Conservation (phyloP, 2,329 filamentous ascomycete species). For the Phyllosticta citriasiana region DNA sequence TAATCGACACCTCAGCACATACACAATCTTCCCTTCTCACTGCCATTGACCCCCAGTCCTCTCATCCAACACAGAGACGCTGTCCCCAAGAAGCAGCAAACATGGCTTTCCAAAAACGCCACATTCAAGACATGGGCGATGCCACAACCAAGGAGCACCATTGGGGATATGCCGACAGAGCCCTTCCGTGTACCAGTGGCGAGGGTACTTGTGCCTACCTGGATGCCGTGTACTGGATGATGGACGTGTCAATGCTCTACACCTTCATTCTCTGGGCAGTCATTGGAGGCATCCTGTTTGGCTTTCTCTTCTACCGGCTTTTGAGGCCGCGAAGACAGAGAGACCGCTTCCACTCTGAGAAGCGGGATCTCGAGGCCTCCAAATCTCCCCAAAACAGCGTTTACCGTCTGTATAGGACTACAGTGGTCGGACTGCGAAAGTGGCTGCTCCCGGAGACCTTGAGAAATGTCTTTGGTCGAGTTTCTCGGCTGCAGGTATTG, state of each 20-base stretch:
- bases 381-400: constrained; percentile 14
- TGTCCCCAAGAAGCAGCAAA: neutral
- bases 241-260: constrained; percentile 47
- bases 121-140: constrained; percentile 38
- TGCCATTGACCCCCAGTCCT: neutral
- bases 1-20: neutral
- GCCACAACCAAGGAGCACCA: constrained; percentile 34
- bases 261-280: constrained; percentile 48
- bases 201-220: constrained; percentile 49
- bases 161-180: constrained; percentile 48
- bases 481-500: constrained; percentile 57
- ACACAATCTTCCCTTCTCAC: neutral
- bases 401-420: constrained; percentile 23
- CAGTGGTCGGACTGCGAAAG: constrained; percentile 35
- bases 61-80: neutral
- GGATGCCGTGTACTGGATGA: constrained; percentile 44
- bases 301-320: constrained; percentile 32
- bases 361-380: constrained; percentile 16
- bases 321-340: constrained; percentile 17
- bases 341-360: constrained; percentile 7
- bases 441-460: constrained; percentile 53
- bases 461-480: constrained; percentile 52
- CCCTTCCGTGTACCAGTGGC: constrained; percentile 49
- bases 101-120: constrained; percentile 20
- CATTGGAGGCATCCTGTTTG: constrained; percentile 38